Evolutionary conservation across 2,329 filamentous ascomycete species (phyloP), one percentile per base, ranked within the genome.

Genomic region (Scedosporium apiospermum): DNA sequence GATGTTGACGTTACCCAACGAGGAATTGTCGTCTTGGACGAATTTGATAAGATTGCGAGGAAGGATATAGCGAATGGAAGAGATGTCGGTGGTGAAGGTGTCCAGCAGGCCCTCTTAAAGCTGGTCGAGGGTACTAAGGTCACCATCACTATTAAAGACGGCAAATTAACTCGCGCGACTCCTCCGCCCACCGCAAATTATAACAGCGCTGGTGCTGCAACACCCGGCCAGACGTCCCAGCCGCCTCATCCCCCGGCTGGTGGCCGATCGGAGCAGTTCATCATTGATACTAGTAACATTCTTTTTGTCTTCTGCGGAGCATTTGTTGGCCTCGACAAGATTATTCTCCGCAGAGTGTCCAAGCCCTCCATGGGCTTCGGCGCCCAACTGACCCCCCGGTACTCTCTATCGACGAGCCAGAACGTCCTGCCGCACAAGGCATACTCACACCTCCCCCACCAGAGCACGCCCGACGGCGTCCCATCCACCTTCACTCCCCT

Each of bases 261-360:
- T 1, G 77, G 78, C 38, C 85, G 84, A 67, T 78, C 82, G 7
- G 83, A 86, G 61, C 85, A 87, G 69, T 88, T 84, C 70, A 87
- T 90, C 63, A 88, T 97, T 63, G 89, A 95, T 69, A 99, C 95
- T 0, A 93, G 92, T 66, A 97, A 98, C 69, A 98, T 99, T 64
- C 83, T 99, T 30, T 99, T 99, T 76, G 92, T 99, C 51, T 96
- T 95, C 73, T 96, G 93, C 12, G 95, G 95, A 18, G 95, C 95
- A 18, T 99, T 99, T 71, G 90, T 96, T 42, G 93, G 93, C 2
- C 80, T 98, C 1, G 91, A 97, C 70, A 96, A 96, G 72, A 83
- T 89, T 41, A 85, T 99, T 58, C 80, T 96, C 64, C 89, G 92
- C 64, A 87, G 95, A n/a, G 88, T 98, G 55, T 88, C 91, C 12